Evolutionary conservation across 1,284 basidiomycete species (phyloP), one percentile per base, ranked within the genome.

Genomic region (Ceratobasidium sp.): DNA sequence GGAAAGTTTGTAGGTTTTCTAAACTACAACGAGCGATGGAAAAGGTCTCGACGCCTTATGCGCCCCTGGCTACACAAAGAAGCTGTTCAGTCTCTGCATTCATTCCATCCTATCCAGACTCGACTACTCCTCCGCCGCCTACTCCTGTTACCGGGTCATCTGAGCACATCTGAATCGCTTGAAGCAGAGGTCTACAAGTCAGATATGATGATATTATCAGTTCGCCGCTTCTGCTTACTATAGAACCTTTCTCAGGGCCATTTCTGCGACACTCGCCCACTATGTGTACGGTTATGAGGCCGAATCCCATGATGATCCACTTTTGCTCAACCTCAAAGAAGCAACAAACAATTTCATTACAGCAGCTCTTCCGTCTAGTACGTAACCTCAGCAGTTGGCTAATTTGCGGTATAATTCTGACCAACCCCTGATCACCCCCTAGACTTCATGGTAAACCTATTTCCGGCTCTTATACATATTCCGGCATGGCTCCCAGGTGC

Each of bases 401-500:
- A 57, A 33, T 33, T 33, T 33, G 20, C 12, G 23, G 10, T 23
- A 71, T 15, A 2, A 20, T 44, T 12, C 10, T 23, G 5, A 26
- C 23, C 15, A 28, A 52, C 38, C 17, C 40, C 26, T 26, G 61
- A 48, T 9, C 1, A 33, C 4, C 33, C 33, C 33, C 61, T 56
- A 23, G 64, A 70, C 48, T 79, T 78, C 3, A 75, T 80, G 40
- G 77, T 62, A 7, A 78, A 81, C n/a, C 52, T 80, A 17, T 40
- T 75, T 69, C 80, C 59, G 26, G 48, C 23, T 69, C 79, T 46
- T n/a, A 23, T 33, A 77, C 82, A 87, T 71, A 80, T 88, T 23
- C 88, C 88, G 1, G 81, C 80, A 33, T 89, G 87, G 87, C 82
- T 88, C 71, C 88, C 88, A 20, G 88, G 88, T 13, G 85, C 86